Percentiles rank a stretch among this genome's conserved stretches.
Evolutionary conservation across 208 protist species (phyloP).

Genomic region (Phytomonas francai): DNA sequence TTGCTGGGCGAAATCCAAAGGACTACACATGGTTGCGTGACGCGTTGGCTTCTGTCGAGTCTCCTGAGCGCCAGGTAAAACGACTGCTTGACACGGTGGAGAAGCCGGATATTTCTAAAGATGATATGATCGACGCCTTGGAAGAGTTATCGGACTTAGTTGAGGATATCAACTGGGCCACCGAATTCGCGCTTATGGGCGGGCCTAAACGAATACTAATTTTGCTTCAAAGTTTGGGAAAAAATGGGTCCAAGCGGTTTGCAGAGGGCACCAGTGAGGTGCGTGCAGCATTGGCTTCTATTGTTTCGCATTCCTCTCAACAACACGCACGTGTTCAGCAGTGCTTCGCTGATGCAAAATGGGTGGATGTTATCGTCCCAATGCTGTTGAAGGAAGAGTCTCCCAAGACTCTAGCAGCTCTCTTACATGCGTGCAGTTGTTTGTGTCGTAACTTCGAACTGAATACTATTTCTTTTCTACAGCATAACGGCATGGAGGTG

Average conservation of each 20-base stretch:
- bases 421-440: conserved; percentile 63
- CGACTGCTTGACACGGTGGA: conserved; percentile 24
- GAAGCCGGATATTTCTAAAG: conserved; percentile 11
- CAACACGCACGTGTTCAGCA: conserved; percentile 53
- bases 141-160: conserved; percentile 82
- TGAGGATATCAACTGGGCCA: conserved; percentile 85
- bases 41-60: conserved; percentile 63
- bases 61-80: conserved; percentile 56
- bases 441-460: conserved; percentile 44
- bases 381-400: conserved; percentile 11
- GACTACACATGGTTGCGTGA: conserved; percentile 67
- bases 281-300: conserved; percentile 9
- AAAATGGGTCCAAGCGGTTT: not conserved
- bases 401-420: conserved; percentile 20
- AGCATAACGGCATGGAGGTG: conserved; percentile 25
- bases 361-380: conserved; percentile 21
- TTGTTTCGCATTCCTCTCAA: conserved; percentile 45
- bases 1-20: conserved; percentile 10
- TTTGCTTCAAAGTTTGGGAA: conserved; percentile 7
- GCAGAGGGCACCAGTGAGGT: not conserved
- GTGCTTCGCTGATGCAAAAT: conserved; percentile 29
- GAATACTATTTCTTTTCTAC: conserved; percentile 37
- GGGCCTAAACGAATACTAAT: conserved; percentile 41
- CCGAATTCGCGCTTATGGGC: conserved; percentile 71
- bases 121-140: conserved; percentile 17